Conservation (phyloP, 2,329 filamentous ascomycete species). For the Geosmithia flava region DNA sequence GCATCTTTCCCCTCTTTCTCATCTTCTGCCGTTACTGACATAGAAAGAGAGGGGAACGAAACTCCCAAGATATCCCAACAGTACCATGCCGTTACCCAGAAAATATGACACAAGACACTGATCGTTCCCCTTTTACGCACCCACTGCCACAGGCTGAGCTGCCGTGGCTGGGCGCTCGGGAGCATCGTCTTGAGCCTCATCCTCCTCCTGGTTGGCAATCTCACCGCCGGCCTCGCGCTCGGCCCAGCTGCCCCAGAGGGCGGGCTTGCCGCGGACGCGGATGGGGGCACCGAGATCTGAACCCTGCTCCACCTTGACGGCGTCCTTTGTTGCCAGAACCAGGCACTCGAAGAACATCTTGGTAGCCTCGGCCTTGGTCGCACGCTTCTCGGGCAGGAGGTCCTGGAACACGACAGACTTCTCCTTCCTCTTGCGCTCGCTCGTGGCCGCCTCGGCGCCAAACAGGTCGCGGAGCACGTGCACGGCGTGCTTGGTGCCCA, state of each 20-base stretch:
- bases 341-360: constrained; percentile 99
- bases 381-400: constrained; percentile 68
- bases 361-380: constrained; percentile 81
- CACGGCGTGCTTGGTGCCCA: constrained; percentile 91
- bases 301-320: constrained; percentile 88
- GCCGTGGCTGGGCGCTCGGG: constrained; percentile 12
- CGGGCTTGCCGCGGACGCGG: constrained; percentile 77
- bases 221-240: constrained; percentile 60
- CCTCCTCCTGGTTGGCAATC: constrained; percentile 38
- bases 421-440: constrained; percentile 62
- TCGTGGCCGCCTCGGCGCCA: constrained; percentile 56
- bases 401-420: constrained; percentile 80
- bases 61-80: too few species aligned
- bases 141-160: constrained; percentile 21
- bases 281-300: constrained; percentile 67
- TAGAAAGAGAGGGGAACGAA: background rate
- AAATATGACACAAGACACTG: background rate
- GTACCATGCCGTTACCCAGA: background rate
- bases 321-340: constrained; percentile 93
- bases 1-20: too few species aligned
- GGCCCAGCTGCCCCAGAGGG: constrained; percentile 96
- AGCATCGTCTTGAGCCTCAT: constrained; percentile 12
- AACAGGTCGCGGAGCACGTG: constrained; percentile 87
- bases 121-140: constrained; percentile 14
- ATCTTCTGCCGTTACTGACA: too few species aligned